Conservation (phyloP, 805 yeast species). For the Pichia cephalocereana region DNA sequence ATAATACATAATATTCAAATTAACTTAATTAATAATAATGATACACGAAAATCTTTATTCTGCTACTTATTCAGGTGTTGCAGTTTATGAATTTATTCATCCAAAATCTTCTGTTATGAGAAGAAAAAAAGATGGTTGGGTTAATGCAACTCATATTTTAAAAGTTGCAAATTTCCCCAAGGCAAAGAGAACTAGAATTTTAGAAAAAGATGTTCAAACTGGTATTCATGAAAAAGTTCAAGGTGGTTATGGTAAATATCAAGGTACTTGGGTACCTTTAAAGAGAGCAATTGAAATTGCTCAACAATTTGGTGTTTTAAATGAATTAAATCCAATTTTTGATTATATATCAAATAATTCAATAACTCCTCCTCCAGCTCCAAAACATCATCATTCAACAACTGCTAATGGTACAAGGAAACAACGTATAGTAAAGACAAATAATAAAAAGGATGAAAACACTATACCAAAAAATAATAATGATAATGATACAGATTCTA, state of each 20-base stretch:
- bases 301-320: constrained; percentile 52
- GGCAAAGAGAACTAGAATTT: constrained; percentile 84
- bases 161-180: constrained; percentile 92
- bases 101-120: constrained; percentile 72
- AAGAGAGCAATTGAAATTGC: constrained; percentile 66
- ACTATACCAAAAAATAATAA: not conserved
- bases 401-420: constrained; percentile 29
- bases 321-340: constrained; percentile 54
- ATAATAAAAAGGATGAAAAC: not conserved
- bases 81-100: constrained; percentile 69
- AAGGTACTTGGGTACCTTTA: constrained; percentile 94
- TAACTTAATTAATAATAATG: not conserved
- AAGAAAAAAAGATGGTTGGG: constrained; percentile 70
- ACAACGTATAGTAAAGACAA: constrained; percentile 9
- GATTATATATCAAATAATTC: constrained; percentile 47
- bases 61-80: constrained; percentile 72
- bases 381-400: constrained; percentile 60
- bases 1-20: no score
- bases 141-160: constrained; percentile 89
- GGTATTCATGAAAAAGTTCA: constrained; percentile 90
- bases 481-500: not conserved
- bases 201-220: constrained; percentile 87
- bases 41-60: constrained; percentile 38
- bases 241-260: constrained; percentile 96
- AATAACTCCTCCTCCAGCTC: constrained; percentile 48